Evolutionary conservation across 257 asterid species (phyloP).

Genomic region (Vinca minor): DNA sequence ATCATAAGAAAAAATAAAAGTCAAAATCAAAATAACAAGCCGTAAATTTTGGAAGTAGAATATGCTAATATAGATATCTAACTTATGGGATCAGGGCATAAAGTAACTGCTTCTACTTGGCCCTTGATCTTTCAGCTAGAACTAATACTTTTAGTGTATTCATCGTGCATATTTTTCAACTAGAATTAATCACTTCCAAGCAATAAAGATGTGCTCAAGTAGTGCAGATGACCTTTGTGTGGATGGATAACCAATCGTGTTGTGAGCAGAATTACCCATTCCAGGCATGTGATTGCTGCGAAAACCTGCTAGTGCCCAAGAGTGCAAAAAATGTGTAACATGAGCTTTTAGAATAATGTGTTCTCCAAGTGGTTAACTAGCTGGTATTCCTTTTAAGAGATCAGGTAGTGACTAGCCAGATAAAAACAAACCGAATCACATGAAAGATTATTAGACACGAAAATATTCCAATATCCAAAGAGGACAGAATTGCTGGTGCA

Average conservation of each 20-base stretch:
- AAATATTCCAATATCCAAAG: not conserved
- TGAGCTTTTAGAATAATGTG: constrained; percentile 72
- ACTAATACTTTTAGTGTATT: constrained; percentile 20
- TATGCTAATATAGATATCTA: constrained; percentile 18
- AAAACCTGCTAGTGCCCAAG: constrained; percentile 99
- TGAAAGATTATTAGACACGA: not conserved
- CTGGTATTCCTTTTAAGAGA: constrained; percentile 37
- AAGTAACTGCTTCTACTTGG: constrained; percentile 35
- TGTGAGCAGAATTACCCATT: constrained; percentile 89
- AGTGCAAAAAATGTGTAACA: constrained; percentile 94
- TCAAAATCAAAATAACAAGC: constrained; percentile 13
- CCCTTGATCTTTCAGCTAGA: constrained; percentile 40
- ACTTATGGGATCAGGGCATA: constrained; percentile 37
- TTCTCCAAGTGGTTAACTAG: constrained; percentile 56
- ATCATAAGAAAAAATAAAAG: constrained; percentile 14
- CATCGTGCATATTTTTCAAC: constrained; percentile 29
- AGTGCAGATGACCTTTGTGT: constrained; percentile 99
- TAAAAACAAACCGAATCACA: constrained; percentile 9
- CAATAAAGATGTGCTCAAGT: constrained; percentile 71
- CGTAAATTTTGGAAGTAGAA: not conserved
- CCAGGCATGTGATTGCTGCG: constrained; percentile 97
- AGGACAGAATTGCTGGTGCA: constrained; percentile 7
- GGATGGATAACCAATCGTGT: constrained; percentile 93
- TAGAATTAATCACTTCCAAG: constrained; percentile 45
- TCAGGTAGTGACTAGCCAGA: constrained; percentile 24